These are phyloP conservation scores for Apiospora pterosperma DNA, from an alignment of 2,329 filamentous ascomycete species.

Conservation along the genomic window DNA sequence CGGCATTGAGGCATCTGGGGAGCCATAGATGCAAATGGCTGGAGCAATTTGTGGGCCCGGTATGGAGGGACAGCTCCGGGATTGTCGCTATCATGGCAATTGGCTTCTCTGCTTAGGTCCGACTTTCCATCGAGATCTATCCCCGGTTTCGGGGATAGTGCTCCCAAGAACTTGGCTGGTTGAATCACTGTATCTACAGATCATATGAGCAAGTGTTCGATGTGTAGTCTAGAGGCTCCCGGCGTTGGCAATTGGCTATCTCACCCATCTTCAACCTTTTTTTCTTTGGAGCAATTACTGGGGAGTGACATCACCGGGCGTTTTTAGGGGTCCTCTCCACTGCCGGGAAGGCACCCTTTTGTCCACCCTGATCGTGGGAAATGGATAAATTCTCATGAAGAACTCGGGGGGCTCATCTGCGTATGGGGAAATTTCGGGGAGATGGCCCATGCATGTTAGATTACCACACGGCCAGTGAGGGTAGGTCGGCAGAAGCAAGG, in stretches of 20 bases:
- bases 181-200: neutral
- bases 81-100: neutral
- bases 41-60: neutral
- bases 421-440: neutral
- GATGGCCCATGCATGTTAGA: neutral
- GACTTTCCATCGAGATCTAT: neutral
- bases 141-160: neutral
- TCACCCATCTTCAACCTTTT: neutral
- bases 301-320: neutral
- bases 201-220: neutral
- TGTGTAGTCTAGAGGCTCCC: neutral
- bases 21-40: neutral
- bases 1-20: neutral
- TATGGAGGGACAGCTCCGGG: neutral
- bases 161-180: neutral
- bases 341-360: neutral
- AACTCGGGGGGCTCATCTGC: neutral
- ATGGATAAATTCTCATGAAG: neutral
- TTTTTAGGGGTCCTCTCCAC: neutral
- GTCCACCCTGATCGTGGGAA: neutral
- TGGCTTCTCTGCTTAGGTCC: neutral
- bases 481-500: neutral
- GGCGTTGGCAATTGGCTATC: neutral
- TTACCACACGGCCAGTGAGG: neutral
- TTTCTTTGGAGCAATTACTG: neutral